phyloP scores from a whole-genome alignment of 352 stramenopile genomes.

The Phytophthora melonis region DNA sequence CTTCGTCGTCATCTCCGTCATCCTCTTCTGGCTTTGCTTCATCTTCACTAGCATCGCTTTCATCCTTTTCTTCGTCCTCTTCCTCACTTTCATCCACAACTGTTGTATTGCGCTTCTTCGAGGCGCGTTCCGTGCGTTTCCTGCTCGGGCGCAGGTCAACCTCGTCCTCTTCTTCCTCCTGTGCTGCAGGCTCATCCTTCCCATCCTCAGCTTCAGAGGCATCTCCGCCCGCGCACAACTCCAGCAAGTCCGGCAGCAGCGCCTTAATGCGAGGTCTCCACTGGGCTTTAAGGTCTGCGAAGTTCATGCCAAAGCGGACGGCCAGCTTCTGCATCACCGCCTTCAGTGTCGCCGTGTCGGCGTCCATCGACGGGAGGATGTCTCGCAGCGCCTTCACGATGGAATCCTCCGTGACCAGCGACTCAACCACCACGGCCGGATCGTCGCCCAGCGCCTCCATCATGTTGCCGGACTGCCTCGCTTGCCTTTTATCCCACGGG shows the following conservation, averaged over 20 bases:
- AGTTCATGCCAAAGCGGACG: constrained; percentile 53
- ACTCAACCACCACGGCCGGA: constrained; percentile 10
- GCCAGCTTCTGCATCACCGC: constrained; percentile 64
- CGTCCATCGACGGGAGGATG: constrained; percentile 71
- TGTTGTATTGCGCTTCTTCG: constrained; percentile 37
- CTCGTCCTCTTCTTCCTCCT: constrained; percentile 40
- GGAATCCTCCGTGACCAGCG: constrained; percentile 36
- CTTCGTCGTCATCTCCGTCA: constrained; percentile 30
- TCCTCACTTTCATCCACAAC: constrained; percentile 61
- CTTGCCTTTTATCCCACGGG: constrained; percentile 8
- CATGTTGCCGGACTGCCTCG: constrained; percentile 20
- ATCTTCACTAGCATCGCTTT: constrained; percentile 43
- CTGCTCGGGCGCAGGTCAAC: constrained; percentile 33
- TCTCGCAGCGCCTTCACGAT: constrained; percentile 51
- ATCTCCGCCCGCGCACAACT: constrained; percentile 36
- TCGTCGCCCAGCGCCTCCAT: constrained; percentile 41
- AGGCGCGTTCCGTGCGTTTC: constrained; percentile 32
- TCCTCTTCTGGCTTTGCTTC: constrained; percentile 34
- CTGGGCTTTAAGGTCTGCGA: constrained; percentile 50
- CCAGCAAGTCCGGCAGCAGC: constrained; percentile 60
- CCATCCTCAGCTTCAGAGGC: constrained; percentile 22
- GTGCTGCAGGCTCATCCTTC: constrained; percentile 7
- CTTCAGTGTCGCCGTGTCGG: constrained; percentile 54
- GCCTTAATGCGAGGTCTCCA: constrained; percentile 61
- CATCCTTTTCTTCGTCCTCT: constrained; percentile 45